Evolutionary conservation across 352 stramenopile genomes (phyloP).

Genomic region (Pythium diclinum): DNA sequence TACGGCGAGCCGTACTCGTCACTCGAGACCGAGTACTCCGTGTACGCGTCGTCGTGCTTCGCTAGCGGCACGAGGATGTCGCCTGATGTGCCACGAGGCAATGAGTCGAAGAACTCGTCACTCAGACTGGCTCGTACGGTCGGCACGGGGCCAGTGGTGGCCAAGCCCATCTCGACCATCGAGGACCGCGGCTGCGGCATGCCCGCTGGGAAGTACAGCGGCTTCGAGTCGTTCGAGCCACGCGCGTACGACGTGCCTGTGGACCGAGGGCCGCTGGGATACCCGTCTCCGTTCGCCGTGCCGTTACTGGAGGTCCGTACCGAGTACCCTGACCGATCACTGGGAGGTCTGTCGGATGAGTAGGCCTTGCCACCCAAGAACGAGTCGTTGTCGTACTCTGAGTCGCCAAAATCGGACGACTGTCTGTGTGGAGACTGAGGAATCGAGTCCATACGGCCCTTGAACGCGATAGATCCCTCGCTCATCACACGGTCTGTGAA

Average conservation of each 20-base stretch:
- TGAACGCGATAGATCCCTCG: conserved; percentile 9
- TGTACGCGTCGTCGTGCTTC: conserved; percentile 8
- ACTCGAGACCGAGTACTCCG: conserved; percentile 15
- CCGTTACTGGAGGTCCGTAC: conserved; percentile 1
- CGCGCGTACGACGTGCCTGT: conserved; percentile 6
- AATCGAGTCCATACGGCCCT: conserved; percentile 15
- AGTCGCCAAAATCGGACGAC: conserved; percentile 18
- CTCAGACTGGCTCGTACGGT: not conserved
- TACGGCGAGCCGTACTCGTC: conserved; percentile 6
- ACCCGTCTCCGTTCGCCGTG: not conserved
- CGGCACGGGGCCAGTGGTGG: not conserved
- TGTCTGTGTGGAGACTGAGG: conserved; percentile 3
- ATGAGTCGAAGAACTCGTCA: not conserved
- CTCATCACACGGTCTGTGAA: conserved; percentile 16
- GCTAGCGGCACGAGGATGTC: conserved; percentile 4
- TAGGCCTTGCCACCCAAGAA: conserved; percentile 22
- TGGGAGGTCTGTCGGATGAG: conserved; percentile 14
- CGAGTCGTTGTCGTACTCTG: conserved; percentile 1
- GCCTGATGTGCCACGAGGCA: conserved; percentile 1
- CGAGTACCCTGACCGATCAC: not conserved
- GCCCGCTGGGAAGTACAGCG: conserved; percentile 9
- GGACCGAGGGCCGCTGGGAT: not conserved
- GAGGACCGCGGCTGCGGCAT: conserved; percentile 12
- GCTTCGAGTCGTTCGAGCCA: not conserved
- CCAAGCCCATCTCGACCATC: conserved; percentile 9